phyloP scores from a whole-genome alignment of 306 rosid genomes.

The Biancaea sappan region DNA sequence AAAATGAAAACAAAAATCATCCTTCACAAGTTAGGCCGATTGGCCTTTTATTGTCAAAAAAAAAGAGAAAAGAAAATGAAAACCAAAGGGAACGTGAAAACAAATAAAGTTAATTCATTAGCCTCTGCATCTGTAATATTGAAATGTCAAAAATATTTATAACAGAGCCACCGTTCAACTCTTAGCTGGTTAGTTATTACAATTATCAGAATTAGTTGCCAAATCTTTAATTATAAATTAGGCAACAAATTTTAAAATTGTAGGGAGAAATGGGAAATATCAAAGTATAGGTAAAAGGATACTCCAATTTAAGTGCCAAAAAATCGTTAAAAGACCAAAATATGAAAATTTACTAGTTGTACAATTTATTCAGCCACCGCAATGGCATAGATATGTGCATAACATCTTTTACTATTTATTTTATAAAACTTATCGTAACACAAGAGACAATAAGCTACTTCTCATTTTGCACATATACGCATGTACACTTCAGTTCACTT shows the following conservation, averaged over 20 bases:
- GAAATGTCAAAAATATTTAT: not conserved
- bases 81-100: not conserved
- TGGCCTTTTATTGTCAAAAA: no score
- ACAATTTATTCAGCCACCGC: not conserved
- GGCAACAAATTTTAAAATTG: not conserved
- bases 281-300: not conserved
- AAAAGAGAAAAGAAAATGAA: no score
- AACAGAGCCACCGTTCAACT: not conserved
- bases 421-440: constrained; percentile 1
- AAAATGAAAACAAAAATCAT: no score
- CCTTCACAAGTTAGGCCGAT: no score
- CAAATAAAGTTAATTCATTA: not conserved
- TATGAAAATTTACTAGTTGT: not conserved
- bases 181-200: no score
- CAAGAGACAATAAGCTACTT: not conserved
- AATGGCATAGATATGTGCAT: not conserved
- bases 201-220: not conserved
- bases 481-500: not conserved
- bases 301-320: not conserved
- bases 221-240: not conserved
- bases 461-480: not conserved
- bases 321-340: not conserved
- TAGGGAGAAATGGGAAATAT: not conserved
- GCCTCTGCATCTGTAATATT: not conserved
- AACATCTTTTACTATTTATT: not conserved